Evolutionary conservation across 805 yeast genomes (phyloP), one percentile per base, ranked within the genome.

Genomic region (Ogataea neopini): DNA sequence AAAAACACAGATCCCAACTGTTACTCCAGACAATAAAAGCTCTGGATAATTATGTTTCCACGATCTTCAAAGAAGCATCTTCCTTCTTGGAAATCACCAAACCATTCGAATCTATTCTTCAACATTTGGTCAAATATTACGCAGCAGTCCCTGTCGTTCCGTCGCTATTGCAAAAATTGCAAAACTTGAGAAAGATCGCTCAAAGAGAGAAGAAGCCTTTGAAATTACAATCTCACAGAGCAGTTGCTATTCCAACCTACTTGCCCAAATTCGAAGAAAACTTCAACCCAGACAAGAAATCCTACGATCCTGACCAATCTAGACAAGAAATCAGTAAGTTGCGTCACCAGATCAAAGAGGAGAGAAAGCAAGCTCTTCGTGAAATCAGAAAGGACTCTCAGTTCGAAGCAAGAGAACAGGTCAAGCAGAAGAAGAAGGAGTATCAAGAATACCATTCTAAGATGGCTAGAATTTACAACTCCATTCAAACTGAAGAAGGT

Each of bases 191-290:
- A 40, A 77, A 73, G 47, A 73, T 84, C 53, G 67, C 79, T 6
- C 48, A 45, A 15, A 71, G 74, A 32, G 81, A 75, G 43, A 79
- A 87, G 50, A 71, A 64, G 48, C 97, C 97, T 48, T 76, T 94
- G 58, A 72, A 81, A 13, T 75, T 94, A 52, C 99, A 94, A 70
- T 71, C 79, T 6, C 97, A 91, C 71, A 81, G 79, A 61, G 89
- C 96, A 19, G 63, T 94, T 47, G 86, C 96, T 3, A 86, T 94
- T 61, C 84, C 90, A 34, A 79, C 96, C 2, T 79, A 78, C 60
- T 86, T 90, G 30, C 99, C 99, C 54, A 84, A 87, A 69, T 94
- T 86, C 65, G 97, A 92, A 70, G 98, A 89, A 61, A 89, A 90
- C 74, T 94, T 84, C 79, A 92, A 91, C 71, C 96, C 97, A 47